Percentiles rank a stretch among this genome's conserved stretches.
Evolutionary conservation across 108 stramenopile species (phyloP).

Genomic region (Nannochloropsis gaditana): DNA sequence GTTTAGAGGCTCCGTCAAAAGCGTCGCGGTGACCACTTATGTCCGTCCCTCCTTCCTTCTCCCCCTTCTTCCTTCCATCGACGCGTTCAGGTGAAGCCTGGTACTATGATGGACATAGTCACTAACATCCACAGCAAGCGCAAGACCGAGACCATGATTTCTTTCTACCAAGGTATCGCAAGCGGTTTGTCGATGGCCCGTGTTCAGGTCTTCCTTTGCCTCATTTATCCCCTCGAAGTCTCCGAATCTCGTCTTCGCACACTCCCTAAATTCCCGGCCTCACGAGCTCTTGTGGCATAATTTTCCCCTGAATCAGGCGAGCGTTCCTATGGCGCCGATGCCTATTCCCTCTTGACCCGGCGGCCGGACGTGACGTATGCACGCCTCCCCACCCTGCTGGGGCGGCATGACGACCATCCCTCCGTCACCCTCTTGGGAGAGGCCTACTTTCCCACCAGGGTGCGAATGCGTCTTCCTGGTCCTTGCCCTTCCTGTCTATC

Average conservation of each 20-base stretch:
- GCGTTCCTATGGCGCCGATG: constrained; percentile 56
- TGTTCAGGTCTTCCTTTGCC: neutral
- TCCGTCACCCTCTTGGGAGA: constrained; percentile 59
- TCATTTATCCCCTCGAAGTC: neutral
- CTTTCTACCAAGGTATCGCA: constrained; percentile 79
- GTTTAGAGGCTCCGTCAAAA: too few relatives aligned
- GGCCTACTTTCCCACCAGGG: constrained; percentile 8
- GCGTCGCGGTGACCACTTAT: neutral
- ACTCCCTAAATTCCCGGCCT: neutral
- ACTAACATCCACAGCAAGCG: constrained; percentile 96
- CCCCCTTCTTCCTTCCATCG: constrained; percentile 45
- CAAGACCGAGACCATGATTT: constrained; percentile 93
- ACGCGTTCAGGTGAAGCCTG: constrained; percentile 73
- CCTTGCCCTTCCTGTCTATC: neutral
- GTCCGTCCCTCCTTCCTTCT: neutral
- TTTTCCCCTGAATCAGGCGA: neutral
- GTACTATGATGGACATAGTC: constrained; percentile 94
- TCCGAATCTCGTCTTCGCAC: neutral
- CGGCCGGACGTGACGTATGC: constrained; percentile 79
- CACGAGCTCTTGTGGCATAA: too few relatives aligned
- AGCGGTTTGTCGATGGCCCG: neutral
- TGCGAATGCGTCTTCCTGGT: neutral
- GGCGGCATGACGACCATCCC: constrained; percentile 71
- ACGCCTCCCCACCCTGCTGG: constrained; percentile 71
- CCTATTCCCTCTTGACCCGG: constrained; percentile 72